Conservation (phyloP, 2,329 filamentous ascomycete genomes). For the Penicillium sp. region DNA sequence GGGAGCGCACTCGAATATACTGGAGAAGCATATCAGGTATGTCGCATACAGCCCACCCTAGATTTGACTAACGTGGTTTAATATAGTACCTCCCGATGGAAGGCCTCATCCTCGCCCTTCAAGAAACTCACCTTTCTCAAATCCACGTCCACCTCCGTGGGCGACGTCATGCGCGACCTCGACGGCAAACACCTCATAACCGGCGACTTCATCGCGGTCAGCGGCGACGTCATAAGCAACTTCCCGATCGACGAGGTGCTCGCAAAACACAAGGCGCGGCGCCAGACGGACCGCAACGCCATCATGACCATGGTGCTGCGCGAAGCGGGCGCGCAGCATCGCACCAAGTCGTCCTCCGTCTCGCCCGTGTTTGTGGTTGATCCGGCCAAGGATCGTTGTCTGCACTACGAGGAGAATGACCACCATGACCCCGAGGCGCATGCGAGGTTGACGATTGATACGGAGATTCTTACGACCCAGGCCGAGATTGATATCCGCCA, state of each 20-base stretch:
- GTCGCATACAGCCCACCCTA: constrained; percentile 15
- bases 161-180: constrained; percentile 90
- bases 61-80: constrained; percentile 16
- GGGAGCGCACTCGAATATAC: constrained; percentile 76
- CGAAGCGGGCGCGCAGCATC: constrained; percentile 69
- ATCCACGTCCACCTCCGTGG: constrained; percentile 80
- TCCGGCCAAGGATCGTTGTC: constrained; percentile 69
- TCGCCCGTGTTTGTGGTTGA: constrained; percentile 86
- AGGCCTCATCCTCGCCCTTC: constrained; percentile 71
- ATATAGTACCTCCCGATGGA: constrained; percentile 67
- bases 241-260: constrained; percentile 76
- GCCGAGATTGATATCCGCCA: constrained; percentile 76
- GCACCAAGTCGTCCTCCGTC: constrained; percentile 70
- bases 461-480: constrained; percentile 69
- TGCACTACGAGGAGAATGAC: constrained; percentile 92
- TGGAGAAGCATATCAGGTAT: constrained; percentile 78
- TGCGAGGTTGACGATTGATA: constrained; percentile 64
- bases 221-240: constrained; percentile 89
- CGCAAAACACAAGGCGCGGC: constrained; percentile 72
- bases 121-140: constrained; percentile 77
- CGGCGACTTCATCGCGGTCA: constrained; percentile 87
- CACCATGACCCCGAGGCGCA: constrained; percentile 56
- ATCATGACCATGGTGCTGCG: constrained; percentile 96
- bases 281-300: constrained; percentile 81
- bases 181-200: constrained; percentile 80